phyloP scores from a whole-genome alignment of 306 rosid species.

The Ormosia emarginata region DNA sequence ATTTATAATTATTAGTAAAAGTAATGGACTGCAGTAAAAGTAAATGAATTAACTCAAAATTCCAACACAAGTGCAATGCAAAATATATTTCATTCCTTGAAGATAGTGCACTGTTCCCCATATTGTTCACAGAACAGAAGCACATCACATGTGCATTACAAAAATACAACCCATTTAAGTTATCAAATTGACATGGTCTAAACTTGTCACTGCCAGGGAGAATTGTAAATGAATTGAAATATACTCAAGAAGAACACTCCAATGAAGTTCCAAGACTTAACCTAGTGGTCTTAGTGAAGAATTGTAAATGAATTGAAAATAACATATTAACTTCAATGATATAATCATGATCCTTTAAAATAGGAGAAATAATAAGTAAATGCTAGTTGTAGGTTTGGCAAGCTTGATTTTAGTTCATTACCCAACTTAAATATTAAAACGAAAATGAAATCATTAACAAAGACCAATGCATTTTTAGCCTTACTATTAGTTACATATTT shows the following conservation, averaged over 20 bases:
- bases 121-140: no score
- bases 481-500: neutral
- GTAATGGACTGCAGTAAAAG: no score
- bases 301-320: neutral
- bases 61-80: no score
- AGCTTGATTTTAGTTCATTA: neutral
- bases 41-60: no score
- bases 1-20: no score
- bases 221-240: no score
- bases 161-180: no score
- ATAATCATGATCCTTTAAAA: neutral
- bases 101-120: no score
- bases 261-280: neutral
- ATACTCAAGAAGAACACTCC: neutral
- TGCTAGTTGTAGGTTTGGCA: neutral
- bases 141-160: no score
- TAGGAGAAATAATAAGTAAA: neutral
- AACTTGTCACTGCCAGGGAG: no score
- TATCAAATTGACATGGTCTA: no score
- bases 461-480: neutral
- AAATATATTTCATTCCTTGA: no score
- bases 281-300: neutral
- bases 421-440: neutral
- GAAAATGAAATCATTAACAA: neutral
- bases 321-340: neutral